phyloP scores from a whole-genome alignment of 2,329 filamentous ascomycete genomes.

The Capronia coronata region DNA sequence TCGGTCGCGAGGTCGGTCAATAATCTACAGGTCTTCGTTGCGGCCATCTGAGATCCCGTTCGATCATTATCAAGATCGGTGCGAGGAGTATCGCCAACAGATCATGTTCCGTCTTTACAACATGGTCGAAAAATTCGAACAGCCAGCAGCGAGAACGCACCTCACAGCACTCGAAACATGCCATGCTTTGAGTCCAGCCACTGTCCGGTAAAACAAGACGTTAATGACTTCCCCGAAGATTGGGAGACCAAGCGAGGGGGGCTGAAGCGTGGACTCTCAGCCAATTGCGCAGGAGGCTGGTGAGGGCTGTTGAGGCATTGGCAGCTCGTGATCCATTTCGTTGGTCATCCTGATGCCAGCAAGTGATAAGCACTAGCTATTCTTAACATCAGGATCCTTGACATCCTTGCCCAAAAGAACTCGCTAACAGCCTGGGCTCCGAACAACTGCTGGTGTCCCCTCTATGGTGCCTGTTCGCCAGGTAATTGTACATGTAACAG shows the following conservation, averaged over 20 bases:
- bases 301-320: too few species aligned
- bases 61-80: too few species aligned
- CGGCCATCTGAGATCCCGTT: too few species aligned
- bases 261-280: background rate
- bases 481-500: background rate
- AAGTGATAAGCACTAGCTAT: conserved; percentile 23
- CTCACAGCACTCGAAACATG: too few species aligned
- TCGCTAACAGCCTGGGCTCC: background rate
- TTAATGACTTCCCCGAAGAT: background rate
- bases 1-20: too few species aligned
- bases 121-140: too few species aligned
- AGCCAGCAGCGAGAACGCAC: too few species aligned
- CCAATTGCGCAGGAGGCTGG: background rate
- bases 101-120: too few species aligned
- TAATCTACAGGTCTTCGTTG: too few species aligned
- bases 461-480: background rate
- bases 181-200: background rate
- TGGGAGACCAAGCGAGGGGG: too few species aligned
- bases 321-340: background rate
- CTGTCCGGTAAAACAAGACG: background rate
- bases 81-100: too few species aligned
- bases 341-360: background rate
- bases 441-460: background rate
- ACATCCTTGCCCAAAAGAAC: background rate
- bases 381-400: conserved; percentile 14